Base-by-base conservation (phyloP, 2,329 filamentous ascomycete genomes). In the Sporothrix globosa region DNA sequence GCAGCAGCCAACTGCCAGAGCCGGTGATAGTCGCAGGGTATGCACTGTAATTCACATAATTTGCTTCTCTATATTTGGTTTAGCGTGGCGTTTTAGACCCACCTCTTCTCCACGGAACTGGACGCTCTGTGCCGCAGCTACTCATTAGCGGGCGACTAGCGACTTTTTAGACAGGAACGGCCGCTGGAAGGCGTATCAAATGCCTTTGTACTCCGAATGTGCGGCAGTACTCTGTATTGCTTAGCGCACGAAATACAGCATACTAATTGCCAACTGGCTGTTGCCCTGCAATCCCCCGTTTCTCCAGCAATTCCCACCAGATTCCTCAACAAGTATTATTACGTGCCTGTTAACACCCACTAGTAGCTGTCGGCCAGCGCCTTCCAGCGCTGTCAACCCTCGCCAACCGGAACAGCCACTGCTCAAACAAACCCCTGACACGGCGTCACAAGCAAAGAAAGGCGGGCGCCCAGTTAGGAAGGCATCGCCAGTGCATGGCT, bases 301-400 rank as follows among this genome's bases (percentile, higher is more conserved):
- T 70, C 69, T 70, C 52, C 69, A 70, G 69, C 69, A 70, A 70
- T 70, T 67, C 19, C 46, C 46, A 66, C 53, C 44, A 46, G 61
- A 70, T 70, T 70, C 69, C 69, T 67, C 69, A 67, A 41, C 61
- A 24, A 48, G 41, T 34, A 24, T 19, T 19, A n/a, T 41, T 27
- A 34, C 11, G 2, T 17, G 1, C 11, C 41, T 17, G 41, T 44
- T 19, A 60, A 24, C 56, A 19, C 19, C 39, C 44, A 14, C 11
- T 56, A 30, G 19, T 7, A 52, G 6, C 50, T 4, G 50, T 13
- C n/a, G 50, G 53, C 53, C 24, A 30, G 17, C 13, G 11, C n/a
- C 56, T 61, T 10, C 11, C n/a, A 46, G 17, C 19, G 10, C 41
- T 7, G 21, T 27, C 60, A 34, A 50, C 24, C 6, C 39, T 21